Base-by-base conservation (phyloP, 1,284 basidiomycete genomes). In the Leccinum fallax region DNA sequence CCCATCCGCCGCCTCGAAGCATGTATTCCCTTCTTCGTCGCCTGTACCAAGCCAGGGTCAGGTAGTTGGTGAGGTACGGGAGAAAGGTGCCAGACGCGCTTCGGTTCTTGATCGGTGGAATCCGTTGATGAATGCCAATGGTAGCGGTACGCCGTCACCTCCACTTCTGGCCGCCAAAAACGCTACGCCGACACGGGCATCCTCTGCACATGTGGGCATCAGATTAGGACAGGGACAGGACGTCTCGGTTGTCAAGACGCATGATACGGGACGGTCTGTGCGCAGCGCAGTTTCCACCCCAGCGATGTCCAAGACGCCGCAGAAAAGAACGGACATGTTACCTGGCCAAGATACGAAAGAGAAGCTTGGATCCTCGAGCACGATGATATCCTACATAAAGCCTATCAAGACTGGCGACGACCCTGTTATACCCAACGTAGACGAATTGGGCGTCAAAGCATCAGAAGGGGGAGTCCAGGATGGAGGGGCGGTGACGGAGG, bases 71-170 rank as follows among this genome's bases (percentile, higher is more conserved):
- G 74, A 75, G 19, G 60, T 52, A 43, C 69, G 68, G 34, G 75
- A 76, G n/a, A 76, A 72, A 52, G 60, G 61, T 58, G 74, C 75
- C 10, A 78, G 78, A 66, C 80, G 82, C 65, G 74, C 78, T 26
- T 81, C 85, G 15, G 88, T 92, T 5, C 79, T 91, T 46, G 87
- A 90, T 69, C 82, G 89, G 32, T 91, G 89, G 89, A 86, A 84
- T 56, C 76, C 80, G 6, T 53, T 63, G 55, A 63, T 71, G 65
- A 72, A 62, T 38, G 59, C 65, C 51, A 60, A 10, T 5, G 52
- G 51, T 7, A 61, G 38, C 19, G 57, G 61, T 10, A 59, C 75
- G 1, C 71, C 82, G 0, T 73, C 77, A 9, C 71, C 78, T 6
- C 73, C 80, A 16, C 69, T 76, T 34, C 58, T 71, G 2, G 68